Evolutionary conservation across 495 filamentous ascomycete genomes (phyloP), one percentile per base, ranked within the genome.

Genomic region (Hypomontagnella monticulosa): DNA sequence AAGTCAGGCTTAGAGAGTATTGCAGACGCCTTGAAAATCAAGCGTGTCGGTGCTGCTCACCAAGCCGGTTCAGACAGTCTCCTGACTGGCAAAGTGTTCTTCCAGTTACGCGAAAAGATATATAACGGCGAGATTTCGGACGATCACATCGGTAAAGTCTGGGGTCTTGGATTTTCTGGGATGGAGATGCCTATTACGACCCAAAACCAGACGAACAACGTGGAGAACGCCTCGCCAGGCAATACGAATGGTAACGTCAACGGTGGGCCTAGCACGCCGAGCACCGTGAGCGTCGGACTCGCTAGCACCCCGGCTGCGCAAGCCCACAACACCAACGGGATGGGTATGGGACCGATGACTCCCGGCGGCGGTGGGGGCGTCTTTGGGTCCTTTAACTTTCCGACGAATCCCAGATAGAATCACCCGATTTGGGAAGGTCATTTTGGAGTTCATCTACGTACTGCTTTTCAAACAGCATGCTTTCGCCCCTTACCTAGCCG

Each of bases 1-100:
- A 97, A 97, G 73, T 91, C 90, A 0, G 92, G 93, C 7, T 82
- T 99, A 18, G 93, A 97, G 73, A 91, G 93, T 70, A 91, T 99
- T 62, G 95, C 93, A 1, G 95, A 99, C 43, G 89, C 93, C 53
- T 87, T 99, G 46, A 92, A 92, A 61, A 87, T 97, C 53, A 92
- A 93, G 78, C 85, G 95, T 42, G 80, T 94, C 20, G 95, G 95
- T 15, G 83, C 85, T 15, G 89, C 91, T 46, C 96, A 99, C 76
- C 91, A 93, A 71, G 93, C 93, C 10, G 95, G 96, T 2, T 92
- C 89, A 10, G 95, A 98, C 76, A 93, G 91, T 44, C 83, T 97
- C 57, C 83, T 99, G 14, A 98, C 95, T 0, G 95, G 95, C 23
- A 91, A 92, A 72, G 90, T 97, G 15, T 99, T 96, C 79, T 96